A percentile compares a stretch with the other conserved stretches of the same genome.
Conservation (phyloP, 2,329 filamentous ascomycete genomes). For the Alternaria longipes region DNA sequence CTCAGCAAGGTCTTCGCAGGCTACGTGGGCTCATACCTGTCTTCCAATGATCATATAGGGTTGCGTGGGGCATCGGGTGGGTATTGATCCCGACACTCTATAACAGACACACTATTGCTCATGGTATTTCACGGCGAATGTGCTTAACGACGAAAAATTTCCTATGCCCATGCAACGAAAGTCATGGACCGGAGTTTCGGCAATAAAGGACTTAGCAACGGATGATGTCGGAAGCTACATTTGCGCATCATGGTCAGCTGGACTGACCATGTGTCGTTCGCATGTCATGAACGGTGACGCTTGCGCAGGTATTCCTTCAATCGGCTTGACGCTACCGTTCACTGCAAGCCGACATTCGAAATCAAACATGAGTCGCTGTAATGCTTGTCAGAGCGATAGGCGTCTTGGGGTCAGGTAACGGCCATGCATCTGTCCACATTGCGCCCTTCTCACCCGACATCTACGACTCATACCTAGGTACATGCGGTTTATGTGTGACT, state of each 20-base stretch:
- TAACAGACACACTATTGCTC: constrained; percentile 3
- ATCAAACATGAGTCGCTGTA: neutral
- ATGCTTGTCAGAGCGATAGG: neutral
- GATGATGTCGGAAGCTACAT: constrained; percentile 5
- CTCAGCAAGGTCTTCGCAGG: neutral
- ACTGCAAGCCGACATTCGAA: constrained; percentile 1
- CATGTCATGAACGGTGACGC: constrained; percentile 18
- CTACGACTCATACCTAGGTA: neutral
- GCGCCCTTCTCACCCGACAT: neutral
- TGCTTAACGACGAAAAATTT: constrained; percentile 7
- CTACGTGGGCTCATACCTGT: neutral
- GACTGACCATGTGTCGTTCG: constrained; percentile 13
- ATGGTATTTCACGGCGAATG: neutral
- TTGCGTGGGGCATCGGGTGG: constrained; percentile 5
- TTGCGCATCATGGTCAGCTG: constrained; percentile 4
- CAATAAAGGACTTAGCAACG: neutral
- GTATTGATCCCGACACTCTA: constrained; percentile 5
- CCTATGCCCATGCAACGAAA: constrained; percentile 2
- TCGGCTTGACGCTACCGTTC: neutral
- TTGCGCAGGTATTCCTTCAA: constrained; percentile 7
- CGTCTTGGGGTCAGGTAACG: neutral
- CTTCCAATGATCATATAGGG: constrained; percentile 8
- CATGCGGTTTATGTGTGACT: constrained; percentile 2
- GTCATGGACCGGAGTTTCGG: constrained; percentile 15
- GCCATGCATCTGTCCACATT: constrained; percentile 2